Evolutionary conservation across 208 protist genomes (phyloP), one percentile per base, ranked within the genome.

Genomic region (Jaenimonas drosophilae): DNA sequence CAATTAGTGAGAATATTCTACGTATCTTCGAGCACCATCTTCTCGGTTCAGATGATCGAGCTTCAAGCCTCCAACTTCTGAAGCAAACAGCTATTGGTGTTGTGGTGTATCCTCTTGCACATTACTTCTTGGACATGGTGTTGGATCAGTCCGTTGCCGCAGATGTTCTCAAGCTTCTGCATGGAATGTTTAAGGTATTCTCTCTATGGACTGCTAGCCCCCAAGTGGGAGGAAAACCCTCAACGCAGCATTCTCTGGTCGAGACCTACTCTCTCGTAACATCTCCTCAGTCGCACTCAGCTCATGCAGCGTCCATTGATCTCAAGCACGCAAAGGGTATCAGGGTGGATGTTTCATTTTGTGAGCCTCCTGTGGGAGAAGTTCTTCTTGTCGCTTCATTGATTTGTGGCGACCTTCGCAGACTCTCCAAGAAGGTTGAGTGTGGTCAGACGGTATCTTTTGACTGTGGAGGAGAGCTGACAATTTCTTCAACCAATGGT

Each of bases 101-200:
- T n/a, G 74, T 88, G 4, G 50, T 87, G 16, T 89, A 82, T 44
- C 80, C 85, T 12, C 71, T 88, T 27, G 69, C 64, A 7, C 85
- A 93, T 58, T 77, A 79, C 49, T 64, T 93, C 25, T 63, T 64
- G 23, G 66, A 79, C 39, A 59, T 89, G 46, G 54, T 76, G 5
- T 60, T 86, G 28, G 68, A 88, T 31, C 51, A 53, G 3, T 56
- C 60, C 42, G 59, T 84, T 20, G 76, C 70, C 5, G 49, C 64
- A 1, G 61, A 77, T 42, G 60, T 77, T 28, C 61, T 87, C n/a
- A 65, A 54, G 14, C 60, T 80, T 2, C 57, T 93, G n/a, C n/a
- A n/a, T n/a, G n/a, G 6, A 76, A 80, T 40, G 67, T 84, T 36
- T 79, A 59, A 19, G 67, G 64, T 24, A 69, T 16, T n/a, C 36